A percentile compares a stretch with the other conserved stretches of the same genome.
These are phyloP conservation scores for Cercospora beticola DNA, from an alignment of 2,329 filamentous ascomycete genomes.

Conservation along the genomic window DNA sequence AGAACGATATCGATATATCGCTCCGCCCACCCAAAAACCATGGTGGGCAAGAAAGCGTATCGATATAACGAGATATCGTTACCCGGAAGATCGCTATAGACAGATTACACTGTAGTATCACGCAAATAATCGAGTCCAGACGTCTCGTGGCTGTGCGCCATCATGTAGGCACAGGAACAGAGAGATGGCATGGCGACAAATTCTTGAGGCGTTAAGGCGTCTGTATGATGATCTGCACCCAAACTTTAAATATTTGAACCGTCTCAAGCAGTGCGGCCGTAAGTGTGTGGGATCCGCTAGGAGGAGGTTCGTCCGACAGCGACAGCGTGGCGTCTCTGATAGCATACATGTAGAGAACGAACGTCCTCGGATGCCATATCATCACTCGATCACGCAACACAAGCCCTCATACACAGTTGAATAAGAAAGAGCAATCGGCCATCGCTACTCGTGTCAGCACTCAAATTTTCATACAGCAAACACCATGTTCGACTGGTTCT, in stretches of 20 bases:
- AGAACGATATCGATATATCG: no score
- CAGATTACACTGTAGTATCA: no score
- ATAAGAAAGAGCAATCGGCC: background rate
- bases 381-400: background rate
- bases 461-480: background rate
- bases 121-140: background rate
- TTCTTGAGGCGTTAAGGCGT: background rate
- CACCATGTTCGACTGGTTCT: slow-evolving; percentile 24
- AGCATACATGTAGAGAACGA: background rate
- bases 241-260: background rate
- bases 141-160: background rate
- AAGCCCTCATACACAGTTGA: background rate
- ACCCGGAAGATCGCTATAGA: no score
- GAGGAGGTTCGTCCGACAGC: background rate
- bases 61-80: no score
- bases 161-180: background rate
- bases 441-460: background rate
- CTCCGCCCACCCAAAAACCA: no score
- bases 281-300: background rate
- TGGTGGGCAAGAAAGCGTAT: no score
- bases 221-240: background rate
- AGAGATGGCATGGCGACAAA: background rate
- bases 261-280: background rate
- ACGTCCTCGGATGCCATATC: background rate
- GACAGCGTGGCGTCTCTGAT: background rate